Percentiles rank a stretch among this genome's conserved stretches.
Conservation (phyloP, 352 stramenopile species). For the Pythium dissimile region DNA sequence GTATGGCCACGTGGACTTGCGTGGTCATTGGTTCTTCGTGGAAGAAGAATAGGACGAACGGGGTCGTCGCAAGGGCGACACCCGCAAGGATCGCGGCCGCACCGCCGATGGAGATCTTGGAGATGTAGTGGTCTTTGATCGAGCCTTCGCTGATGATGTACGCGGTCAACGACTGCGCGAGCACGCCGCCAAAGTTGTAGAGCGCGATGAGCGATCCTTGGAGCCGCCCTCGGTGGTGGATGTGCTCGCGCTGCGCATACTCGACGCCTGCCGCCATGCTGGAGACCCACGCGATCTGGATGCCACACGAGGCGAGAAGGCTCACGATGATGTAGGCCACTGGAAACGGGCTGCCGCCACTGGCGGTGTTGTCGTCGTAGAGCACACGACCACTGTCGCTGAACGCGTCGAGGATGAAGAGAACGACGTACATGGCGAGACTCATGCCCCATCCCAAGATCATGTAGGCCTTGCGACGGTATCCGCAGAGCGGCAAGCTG, state of each 20-base stretch:
- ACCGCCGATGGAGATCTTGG: conserved; percentile 9
- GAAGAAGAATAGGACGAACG: conserved; percentile 15
- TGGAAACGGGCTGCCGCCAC: conserved; percentile 2
- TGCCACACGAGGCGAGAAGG: conserved; percentile 7
- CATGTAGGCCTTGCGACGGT: conserved; percentile 81
- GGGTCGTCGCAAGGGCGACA: conserved; percentile 4
- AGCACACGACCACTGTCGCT: conserved; percentile 6
- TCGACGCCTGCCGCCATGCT: conserved; percentile 17
- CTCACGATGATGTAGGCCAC: conserved; percentile 15
- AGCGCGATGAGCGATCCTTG: conserved; percentile 17
- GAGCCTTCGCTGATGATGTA: conserved; percentile 5
- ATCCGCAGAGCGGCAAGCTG: conserved; percentile 54
- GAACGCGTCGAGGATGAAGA: conserved; percentile 15
- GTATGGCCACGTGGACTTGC: not conserved
- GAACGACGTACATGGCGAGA: conserved; percentile 13
- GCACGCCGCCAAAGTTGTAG: conserved; percentile 14
- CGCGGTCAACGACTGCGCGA: conserved; percentile 4
- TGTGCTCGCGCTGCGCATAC: conserved; percentile 24
- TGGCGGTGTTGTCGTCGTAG: not conserved
- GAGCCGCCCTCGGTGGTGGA: conserved; percentile 17
- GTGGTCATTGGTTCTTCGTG: conserved; percentile 12
- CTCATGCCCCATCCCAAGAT: conserved; percentile 39
- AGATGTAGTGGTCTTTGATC: conserved; percentile 5
- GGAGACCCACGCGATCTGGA: conserved; percentile 22
- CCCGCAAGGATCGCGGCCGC: conserved; percentile 8